A percentile compares a stretch with the other conserved stretches of the same genome.
Evolutionary conservation across 2,329 filamentous ascomycete genomes (phyloP).

Genomic region (Exophiala phaeomuriformis): DNA sequence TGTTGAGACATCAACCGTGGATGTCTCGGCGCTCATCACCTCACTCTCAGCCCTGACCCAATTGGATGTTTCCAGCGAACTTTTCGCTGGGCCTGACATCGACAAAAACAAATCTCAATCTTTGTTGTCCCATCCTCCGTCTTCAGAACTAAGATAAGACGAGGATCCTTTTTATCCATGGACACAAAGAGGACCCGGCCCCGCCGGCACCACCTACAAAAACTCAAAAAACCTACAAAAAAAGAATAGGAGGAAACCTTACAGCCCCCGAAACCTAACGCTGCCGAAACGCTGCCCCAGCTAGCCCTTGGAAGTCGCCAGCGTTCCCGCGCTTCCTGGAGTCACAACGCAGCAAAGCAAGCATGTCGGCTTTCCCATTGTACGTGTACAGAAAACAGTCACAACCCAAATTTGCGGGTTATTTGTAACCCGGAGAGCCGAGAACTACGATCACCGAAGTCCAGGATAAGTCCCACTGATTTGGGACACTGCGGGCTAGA

Average conservation of each 20-base stretch:
- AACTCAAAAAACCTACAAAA: slow-evolving; percentile 18
- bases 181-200: slow-evolving; percentile 5
- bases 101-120: too few species aligned
- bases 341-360: too few species aligned
- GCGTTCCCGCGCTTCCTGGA: too few species aligned
- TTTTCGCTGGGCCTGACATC: too few species aligned
- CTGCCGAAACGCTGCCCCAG: background rate
- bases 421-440: background rate
- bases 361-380: too few species aligned
- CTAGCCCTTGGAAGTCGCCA: background rate
- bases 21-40: too few species aligned
- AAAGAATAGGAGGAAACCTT: slow-evolving; percentile 25
- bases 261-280: slow-evolving; percentile 1
- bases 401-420: background rate
- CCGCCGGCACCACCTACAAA: background rate
- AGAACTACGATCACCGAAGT: background rate
- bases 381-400: background rate
- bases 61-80: too few species aligned
- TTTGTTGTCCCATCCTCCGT: too few species aligned
- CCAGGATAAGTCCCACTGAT: too few species aligned
- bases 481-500: background rate
- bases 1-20: too few species aligned
- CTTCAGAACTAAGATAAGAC: too few species aligned
- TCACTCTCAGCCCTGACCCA: too few species aligned
- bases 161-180: background rate